These are phyloP conservation scores for Verticillium isaacii DNA, from an alignment of 2,329 filamentous ascomycete species.

Conservation along the genomic window DNA sequence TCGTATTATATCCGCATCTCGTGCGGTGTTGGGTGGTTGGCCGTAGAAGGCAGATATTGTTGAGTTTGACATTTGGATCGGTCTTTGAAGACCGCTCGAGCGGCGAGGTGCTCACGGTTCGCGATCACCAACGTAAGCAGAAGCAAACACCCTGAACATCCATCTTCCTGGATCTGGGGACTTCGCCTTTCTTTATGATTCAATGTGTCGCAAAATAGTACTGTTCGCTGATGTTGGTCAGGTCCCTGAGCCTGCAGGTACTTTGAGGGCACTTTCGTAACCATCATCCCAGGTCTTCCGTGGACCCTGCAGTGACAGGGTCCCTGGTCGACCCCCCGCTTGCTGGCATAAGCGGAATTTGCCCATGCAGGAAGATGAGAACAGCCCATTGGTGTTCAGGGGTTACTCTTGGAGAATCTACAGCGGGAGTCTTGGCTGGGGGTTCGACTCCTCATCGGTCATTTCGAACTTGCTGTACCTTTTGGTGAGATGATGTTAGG, in stretches of 20 bases:
- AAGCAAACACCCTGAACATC: background rate
- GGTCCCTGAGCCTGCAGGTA: background rate
- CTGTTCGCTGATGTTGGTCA: background rate
- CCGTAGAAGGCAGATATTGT: background rate
- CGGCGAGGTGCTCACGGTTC: background rate
- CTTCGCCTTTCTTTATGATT: background rate
- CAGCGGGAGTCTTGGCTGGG: background rate
- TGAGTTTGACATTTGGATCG: background rate
- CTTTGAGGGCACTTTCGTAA: background rate
- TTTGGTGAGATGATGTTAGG: too few species aligned
- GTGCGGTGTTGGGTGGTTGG: conserved; percentile 6
- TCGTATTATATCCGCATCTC: conserved; percentile 9
- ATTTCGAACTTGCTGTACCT: too few species aligned
- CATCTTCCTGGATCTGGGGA: background rate
- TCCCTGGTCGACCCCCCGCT: background rate
- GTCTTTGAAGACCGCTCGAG: background rate
- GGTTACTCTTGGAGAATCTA: background rate
- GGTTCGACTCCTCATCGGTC: background rate
- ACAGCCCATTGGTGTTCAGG: background rate
- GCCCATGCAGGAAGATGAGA: background rate
- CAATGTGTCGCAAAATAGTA: background rate
- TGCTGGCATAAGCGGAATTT: background rate
- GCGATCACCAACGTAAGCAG: background rate
- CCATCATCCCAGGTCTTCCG: background rate
- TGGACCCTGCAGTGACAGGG: background rate